phyloP scores from a whole-genome alignment of 2,329 filamentous ascomycete species.

The Diplodia sapinea region DNA sequence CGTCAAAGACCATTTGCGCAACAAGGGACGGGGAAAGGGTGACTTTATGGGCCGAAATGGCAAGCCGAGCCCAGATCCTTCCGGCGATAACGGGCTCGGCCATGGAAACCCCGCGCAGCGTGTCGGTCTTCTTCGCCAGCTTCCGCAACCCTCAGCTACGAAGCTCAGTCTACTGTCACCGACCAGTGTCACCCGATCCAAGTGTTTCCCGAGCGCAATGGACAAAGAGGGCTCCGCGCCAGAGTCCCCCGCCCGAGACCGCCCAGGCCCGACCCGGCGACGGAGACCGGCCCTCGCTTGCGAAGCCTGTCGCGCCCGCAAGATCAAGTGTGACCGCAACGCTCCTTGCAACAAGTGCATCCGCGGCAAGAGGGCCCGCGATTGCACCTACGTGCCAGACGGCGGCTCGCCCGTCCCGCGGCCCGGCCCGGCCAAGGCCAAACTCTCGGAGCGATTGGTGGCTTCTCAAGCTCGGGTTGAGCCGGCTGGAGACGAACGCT shows the following conservation, averaged over 20 bases:
- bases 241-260: neutral
- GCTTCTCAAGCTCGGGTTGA: too few relatives aligned
- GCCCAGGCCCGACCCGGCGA: constrained; percentile 32
- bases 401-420: neutral
- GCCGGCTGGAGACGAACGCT: neutral
- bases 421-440: neutral
- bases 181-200: neutral
- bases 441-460: neutral
- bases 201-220: neutral
- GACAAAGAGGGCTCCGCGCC: neutral
- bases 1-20: neutral
- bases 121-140: neutral
- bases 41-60: neutral
- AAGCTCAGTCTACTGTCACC: neutral
- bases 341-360: constrained; percentile 39
- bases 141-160: neutral
- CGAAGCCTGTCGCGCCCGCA: constrained; percentile 39
- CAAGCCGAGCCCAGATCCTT: neutral
- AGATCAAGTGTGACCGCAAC: constrained; percentile 39
- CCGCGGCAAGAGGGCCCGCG: constrained; percentile 24
- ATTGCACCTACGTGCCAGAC: constrained; percentile 32
- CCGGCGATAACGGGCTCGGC: neutral
- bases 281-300: constrained; percentile 39
- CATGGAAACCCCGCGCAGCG: neutral
- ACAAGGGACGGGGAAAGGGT: neutral